Base-by-base conservation (phyloP, 805 yeast species). In the Candida maesae region DNA sequence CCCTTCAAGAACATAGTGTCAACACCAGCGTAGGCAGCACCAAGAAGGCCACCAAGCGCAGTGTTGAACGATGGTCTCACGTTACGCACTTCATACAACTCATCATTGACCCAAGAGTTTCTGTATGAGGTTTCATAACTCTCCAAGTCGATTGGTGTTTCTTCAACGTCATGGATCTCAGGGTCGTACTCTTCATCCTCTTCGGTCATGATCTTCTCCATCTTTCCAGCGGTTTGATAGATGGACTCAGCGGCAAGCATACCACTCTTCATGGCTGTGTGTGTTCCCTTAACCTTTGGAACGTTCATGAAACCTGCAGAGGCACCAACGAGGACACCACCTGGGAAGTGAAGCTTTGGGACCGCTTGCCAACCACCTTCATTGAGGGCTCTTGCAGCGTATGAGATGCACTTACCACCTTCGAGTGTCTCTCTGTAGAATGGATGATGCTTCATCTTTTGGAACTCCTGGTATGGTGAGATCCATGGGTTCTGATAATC, bases 271-370 rank as follows among this genome's bases (percentile, higher is more conserved):
- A 93, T 87, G 1, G 99, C 98, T 1, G 96, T 91, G 62, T 93
- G 99, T 0, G 97, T 82, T 13, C 99, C 99, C 66, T 93, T 93
- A 57, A 93, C 86, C 63, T 91, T 93, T 39, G 99, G 97, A 33
- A 93, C 98, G 60, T 93, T 93, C 78, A 93, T 76, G 63, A 93
- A 91, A 1, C 99, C 99, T 4, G 99, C 99, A 42, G 95, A 70
- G 42, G 95, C 93, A 24, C 99, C 99, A 29, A 93, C 91, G 21
- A 93, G 66, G 8, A 89, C 82, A 39, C 99, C 99, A 37, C 99
- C 99, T 2, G 98, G 98, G 75, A 93, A 93, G 50, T 81, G 70
- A 41, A 93, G 71, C 58, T 81, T 77, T 18, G 99, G 99, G 38
- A 93, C 84, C 28, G 95, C 81, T 68, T 93, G 99, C 52, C 71